Base-by-base conservation (phyloP, 2,329 filamentous ascomycete genomes). In the Teratosphaeria pseudoeucalypti region DNA sequence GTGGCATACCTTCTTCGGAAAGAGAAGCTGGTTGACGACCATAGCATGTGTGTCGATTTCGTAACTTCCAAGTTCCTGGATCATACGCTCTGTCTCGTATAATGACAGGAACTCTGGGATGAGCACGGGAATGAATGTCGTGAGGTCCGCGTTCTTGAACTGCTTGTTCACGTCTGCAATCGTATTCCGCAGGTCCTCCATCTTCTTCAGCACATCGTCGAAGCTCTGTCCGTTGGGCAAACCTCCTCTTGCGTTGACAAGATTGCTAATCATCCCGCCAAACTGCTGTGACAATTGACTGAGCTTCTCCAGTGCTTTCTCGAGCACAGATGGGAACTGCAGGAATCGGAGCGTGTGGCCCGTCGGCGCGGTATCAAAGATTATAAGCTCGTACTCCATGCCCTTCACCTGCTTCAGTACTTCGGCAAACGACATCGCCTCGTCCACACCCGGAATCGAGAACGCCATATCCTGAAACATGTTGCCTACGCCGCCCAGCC, bases 391-490 rank as follows among this genome's bases (percentile, higher is more conserved):
- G 83, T 99, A 99, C 56, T 91, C 95, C 73, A 97, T 88, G 49
- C 90, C 95, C 79, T 97, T 97, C 79, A 99, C 94, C 77, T 99
- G 94, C 78, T 99, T 99, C 71, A 99, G 83, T 65, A 99, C 94
- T 79, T 99, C 94, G 74, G 94, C 94, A 73, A 99, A 99, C 60
- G 92, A 96, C 94, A 99, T 99, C 75, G 94, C 94, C 77, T 99
- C 94, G 74, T 99, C 94, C 63, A 99, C 95, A 77, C 94, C 94
- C 19, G 94, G 94, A 63, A 99, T 99, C 66, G 90, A 92, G 76
- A 97, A 96, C 0, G 94, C 94, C 66, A 99, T 81, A 75, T 99
- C 94, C 77, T 99, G 94, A 88, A 97, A 96, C 92, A 97, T 96
- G 67, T 88, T 88, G 29, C 92, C 92, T 78, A 96, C 85, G 2